Evolutionary conservation across 1,284 basidiomycete species (phyloP).

Genomic region (Tilletia caries): DNA sequence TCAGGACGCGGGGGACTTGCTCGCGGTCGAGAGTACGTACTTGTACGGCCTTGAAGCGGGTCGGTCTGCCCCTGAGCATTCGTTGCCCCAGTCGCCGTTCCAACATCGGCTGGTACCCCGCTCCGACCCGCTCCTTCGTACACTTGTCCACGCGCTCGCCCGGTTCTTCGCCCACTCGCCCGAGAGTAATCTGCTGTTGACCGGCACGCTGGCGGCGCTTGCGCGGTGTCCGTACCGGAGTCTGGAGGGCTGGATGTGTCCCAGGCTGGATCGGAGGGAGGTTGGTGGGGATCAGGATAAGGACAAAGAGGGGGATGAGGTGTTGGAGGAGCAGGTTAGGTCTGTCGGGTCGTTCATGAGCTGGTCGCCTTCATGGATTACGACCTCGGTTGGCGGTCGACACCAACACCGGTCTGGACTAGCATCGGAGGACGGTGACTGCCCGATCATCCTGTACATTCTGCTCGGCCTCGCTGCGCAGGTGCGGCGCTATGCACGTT

Average conservation of each 20-base stretch:
- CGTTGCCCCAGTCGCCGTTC: slow-evolving; percentile 10
- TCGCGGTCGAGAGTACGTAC: slow-evolving; percentile 36
- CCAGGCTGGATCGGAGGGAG: background rate
- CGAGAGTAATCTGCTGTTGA: slow-evolving; percentile 82
- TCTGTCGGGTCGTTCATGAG: background rate
- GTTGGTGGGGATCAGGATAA: background rate
- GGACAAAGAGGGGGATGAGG: background rate
- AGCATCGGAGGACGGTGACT: background rate
- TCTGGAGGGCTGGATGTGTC: slow-evolving; percentile 74
- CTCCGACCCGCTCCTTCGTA: slow-evolving; percentile 71
- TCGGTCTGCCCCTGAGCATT: background rate
- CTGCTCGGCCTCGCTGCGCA: slow-evolving; percentile 53
- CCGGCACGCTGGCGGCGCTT: slow-evolving; percentile 72
- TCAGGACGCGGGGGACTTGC: slow-evolving; percentile 67
- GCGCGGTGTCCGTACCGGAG: slow-evolving; percentile 79
- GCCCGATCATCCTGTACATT: slow-evolving; percentile 29
- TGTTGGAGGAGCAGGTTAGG: background rate
- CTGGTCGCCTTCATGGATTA: slow-evolving; percentile 7
- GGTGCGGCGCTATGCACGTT: slow-evolving; percentile 69
- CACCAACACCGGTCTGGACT: background rate
- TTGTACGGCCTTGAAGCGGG: slow-evolving; percentile 18
- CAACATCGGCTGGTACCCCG: slow-evolving; percentile 67
- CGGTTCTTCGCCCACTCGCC: slow-evolving; percentile 80
- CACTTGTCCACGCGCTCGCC: slow-evolving; percentile 68
- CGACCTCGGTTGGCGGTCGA: background rate